These are phyloP conservation scores for Psilocybe mexicana DNA, from an alignment of 1,284 basidiomycete genomes.

Conservation along the genomic window DNA sequence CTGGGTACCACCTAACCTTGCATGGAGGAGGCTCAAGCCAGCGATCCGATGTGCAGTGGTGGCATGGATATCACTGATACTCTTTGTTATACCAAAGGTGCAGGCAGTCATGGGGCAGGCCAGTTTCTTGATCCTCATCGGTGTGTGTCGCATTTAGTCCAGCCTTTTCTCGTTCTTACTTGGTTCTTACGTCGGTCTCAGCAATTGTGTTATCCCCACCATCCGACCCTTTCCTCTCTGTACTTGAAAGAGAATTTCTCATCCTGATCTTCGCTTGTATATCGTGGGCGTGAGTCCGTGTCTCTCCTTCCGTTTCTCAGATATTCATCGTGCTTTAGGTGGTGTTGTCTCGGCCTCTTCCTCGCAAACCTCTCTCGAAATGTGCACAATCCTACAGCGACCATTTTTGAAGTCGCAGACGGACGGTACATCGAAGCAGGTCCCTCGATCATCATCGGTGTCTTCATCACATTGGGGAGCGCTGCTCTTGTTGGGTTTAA, in stretches of 20 bases:
- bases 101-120: constrained; percentile 63
- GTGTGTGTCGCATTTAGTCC: constrained; percentile 39
- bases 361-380: constrained; percentile 61
- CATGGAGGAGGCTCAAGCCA: constrained; percentile 63
- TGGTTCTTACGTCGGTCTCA: constrained; percentile 25
- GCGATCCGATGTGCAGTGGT: constrained; percentile 63
- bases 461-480: constrained; percentile 69
- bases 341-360: constrained; percentile 67
- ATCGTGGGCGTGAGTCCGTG: constrained; percentile 63
- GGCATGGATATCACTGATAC: constrained; percentile 62
- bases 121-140: constrained; percentile 66
- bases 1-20: constrained; percentile 62
- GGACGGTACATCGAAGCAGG: constrained; percentile 62
- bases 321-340: constrained; percentile 39
- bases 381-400: constrained; percentile 42
- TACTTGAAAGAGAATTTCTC: constrained; percentile 70
- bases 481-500: constrained; percentile 65
- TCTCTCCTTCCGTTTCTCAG: not conserved
- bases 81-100: constrained; percentile 62
- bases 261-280: constrained; percentile 51
- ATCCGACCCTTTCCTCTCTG: constrained; percentile 63
- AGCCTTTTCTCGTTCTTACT: no score
- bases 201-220: constrained; percentile 71
- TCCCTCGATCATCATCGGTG: constrained; percentile 61
- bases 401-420: constrained; percentile 39